phyloP scores from a whole-genome alignment of 176 grass and related monocot genomes.

The Musa troglodytarum region DNA sequence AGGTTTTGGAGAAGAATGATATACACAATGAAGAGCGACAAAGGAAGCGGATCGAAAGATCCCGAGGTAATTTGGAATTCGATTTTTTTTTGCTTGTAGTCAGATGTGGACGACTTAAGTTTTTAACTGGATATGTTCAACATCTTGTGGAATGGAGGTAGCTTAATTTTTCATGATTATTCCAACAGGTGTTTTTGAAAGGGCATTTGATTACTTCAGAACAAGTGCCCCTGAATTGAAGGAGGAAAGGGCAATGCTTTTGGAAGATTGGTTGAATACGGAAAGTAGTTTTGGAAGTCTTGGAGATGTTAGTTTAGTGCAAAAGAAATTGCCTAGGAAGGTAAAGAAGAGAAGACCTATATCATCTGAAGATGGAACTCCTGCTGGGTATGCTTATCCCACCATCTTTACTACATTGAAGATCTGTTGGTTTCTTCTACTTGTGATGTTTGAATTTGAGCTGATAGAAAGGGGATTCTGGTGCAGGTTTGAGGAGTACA shows the following conservation, averaged over 20 bases:
- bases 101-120: neutral
- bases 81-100: conserved; percentile 7
- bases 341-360: conserved; percentile 82
- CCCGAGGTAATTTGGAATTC: conserved; percentile 39
- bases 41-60: conserved; percentile 33
- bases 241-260: conserved; percentile 93
- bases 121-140: neutral
- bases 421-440: conserved; percentile 4
- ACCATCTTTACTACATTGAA: conserved; percentile 12
- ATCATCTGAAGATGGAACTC: conserved; percentile 59
- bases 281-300: conserved; percentile 58
- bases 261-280: conserved; percentile 89
- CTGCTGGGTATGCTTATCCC: conserved; percentile 47
- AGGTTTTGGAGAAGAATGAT: conserved; percentile 34
- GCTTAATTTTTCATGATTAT: conserved; percentile 15
- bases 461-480: conserved; percentile 27
- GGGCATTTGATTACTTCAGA: conserved; percentile 77
- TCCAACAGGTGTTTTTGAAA: conserved; percentile 61
- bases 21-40: conserved; percentile 24
- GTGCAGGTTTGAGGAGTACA: conserved; percentile 81
- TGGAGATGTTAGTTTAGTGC: conserved; percentile 68
- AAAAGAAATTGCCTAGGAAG: conserved; percentile 81
- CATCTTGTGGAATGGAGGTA: neutral
- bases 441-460: neutral
- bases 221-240: conserved; percentile 64